Evolutionary conservation across 306 rosid species (phyloP), one percentile per base, ranked within the genome.

Genomic region (Lathyrus tuberosus): DNA sequence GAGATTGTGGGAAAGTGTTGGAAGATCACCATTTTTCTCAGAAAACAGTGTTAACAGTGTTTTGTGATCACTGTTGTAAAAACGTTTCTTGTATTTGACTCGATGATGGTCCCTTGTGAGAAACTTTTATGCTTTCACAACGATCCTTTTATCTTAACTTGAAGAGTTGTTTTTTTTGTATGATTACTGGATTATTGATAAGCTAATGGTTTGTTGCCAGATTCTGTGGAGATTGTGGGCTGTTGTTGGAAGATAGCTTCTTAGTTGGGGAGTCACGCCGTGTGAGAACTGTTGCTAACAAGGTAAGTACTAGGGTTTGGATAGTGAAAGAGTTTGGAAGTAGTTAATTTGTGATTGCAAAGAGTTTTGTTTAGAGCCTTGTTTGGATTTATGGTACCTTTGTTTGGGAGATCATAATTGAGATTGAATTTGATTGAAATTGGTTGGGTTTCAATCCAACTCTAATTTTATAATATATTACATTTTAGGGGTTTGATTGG

Each of bases 211-310:
- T 22, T 67, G 24, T 76, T 68, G 0, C 37, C 62, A 76, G 76
- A 13, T 69, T 51, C 22, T 76, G 80, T 62, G 5, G 10, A 1
- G 1, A 2, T 6, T 69, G 80, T 62, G 80, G 80, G 35, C 62
- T 62, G 66, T 64, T 70, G 47, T 18, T 76, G 71, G 76, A 69
- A 54, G 71, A 76, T 8, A 17, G 2, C 5, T 18, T 3, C 18
- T 18, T 51, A 0, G 10, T 24, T 51, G 0, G 0, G 48, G 15
- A 3, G 15, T 12, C 15, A 42, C 48, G 2, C 15, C 0, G n/a
- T 12, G 6, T 1, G 48, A 42, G 48, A 42, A 12, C 5, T 3
- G 6, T 12, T 42, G 48, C 48, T 42, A 12, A 5, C 2, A 12
- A 43, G 48, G 16, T 43, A 43, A 43, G 48, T 13, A 43, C 15